Evolutionary conservation across 139 green algal genomes (phyloP), one percentile per base, ranked within the genome.

Genomic region (Raphidocelis subcapitata): DNA sequence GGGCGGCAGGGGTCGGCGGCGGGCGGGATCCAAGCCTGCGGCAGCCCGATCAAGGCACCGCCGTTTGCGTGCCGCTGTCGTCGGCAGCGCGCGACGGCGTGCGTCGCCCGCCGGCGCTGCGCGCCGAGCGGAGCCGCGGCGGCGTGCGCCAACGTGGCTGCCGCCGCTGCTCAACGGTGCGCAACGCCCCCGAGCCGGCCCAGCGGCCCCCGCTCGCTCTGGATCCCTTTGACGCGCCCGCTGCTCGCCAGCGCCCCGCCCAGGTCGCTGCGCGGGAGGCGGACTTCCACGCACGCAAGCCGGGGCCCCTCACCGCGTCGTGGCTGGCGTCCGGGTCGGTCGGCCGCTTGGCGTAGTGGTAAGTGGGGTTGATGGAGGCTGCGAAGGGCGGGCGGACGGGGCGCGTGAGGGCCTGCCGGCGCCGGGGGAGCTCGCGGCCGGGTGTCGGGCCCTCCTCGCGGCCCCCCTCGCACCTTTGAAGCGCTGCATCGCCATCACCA

Each of bases 341-440:
- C 12, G 73, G 24, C 2, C 73, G 67, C 67, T 87, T 85, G 33
- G 83, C 84, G 41, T 87, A 89, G 2, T 61, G 74, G 64, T 89
- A 89, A 0, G 79, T 89, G 15, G 84, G 84, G 41, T 89, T 89
- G 1, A 89, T 37, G 8, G 82, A 75, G 20, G 75, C 84, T 89
- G 78, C 64, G 68, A 44, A 52, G n/a, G n/a, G n/a, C n/a, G n/a
- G n/a, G n/a, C n/a, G n/a, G n/a, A n/a, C n/a, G n/a, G n/a, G n/a
- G 20, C 49, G 5, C 49, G 32, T 35, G 2, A 47, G 16, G 26
- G 2, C 1, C 5, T 23, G 32, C 24, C 5, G 41, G n/a, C 36
- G 24, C 37, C 2, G 21, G 2, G 26, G 14, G 10, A 33, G 20
- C 46, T 41, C 5, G 41, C 23, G 16, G 5, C 62, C 16, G 36